phyloP scores from a whole-genome alignment of 208 protist species.

The Strigomonas galati region DNA sequence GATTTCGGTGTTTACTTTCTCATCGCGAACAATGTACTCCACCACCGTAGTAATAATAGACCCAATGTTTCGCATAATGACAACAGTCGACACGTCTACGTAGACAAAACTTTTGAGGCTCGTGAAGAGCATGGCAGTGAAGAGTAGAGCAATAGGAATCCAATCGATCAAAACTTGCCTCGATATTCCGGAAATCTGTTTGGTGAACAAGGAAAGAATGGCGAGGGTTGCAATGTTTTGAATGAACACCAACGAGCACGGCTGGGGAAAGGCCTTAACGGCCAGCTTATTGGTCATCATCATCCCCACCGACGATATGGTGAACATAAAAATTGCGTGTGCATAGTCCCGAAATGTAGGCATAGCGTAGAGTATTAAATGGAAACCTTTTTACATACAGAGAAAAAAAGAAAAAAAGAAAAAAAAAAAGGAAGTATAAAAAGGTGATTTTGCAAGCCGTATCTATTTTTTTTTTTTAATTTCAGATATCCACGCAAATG shows the following conservation, averaged over 20 bases:
- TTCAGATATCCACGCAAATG: background rate
- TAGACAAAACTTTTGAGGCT: conserved; percentile 42
- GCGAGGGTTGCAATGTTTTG: conserved; percentile 9
- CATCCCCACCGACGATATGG: conserved; percentile 11
- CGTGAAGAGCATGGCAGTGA: conserved; percentile 39
- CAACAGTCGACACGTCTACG: conserved; percentile 14
- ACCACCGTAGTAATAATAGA: conserved; percentile 11
- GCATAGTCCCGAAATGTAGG: background rate
- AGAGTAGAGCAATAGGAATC: conserved; percentile 29
- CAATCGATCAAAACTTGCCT: conserved; percentile 15
- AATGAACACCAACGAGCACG: conserved; percentile 8
- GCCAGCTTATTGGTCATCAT: conserved; percentile 12
- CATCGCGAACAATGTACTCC: conserved; percentile 7
- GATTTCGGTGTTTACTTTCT: conserved; percentile 10
- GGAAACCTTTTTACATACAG: background rate
- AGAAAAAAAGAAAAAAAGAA: background rate
- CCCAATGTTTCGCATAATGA: conserved; percentile 9
- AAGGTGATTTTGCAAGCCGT: background rate
- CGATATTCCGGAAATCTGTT: background rate
- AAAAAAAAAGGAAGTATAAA: background rate
- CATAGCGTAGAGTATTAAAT: background rate
- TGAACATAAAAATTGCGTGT: conserved; percentile 4
- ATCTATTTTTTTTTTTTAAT: background rate
- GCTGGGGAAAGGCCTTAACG: background rate
- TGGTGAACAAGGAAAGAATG: background rate